A percentile compares a stretch with the other conserved stretches of the same genome.
These are phyloP conservation scores for Dendrothele bispora DNA, from an alignment of 768 basidiomycete species.

Conservation along the genomic window DNA sequence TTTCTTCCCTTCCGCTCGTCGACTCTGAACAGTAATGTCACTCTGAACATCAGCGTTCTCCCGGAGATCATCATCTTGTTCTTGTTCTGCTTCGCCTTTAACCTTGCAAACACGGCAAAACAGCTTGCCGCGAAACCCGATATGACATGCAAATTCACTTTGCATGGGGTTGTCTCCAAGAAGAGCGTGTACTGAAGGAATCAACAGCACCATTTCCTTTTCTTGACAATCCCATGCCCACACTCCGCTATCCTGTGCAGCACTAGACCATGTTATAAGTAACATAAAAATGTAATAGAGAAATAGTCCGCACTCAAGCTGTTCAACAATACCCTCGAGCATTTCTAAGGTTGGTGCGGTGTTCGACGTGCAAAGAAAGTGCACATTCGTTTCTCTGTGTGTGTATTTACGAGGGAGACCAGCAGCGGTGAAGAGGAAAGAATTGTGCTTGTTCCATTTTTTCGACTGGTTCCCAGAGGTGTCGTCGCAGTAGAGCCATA, in stretches of 20 bases:
- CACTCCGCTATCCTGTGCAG: slow-evolving; percentile 4
- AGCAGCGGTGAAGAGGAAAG: slow-evolving; percentile 19
- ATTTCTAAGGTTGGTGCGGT: slow-evolving; percentile 30
- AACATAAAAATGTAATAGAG: no score
- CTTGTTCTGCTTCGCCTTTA: not conserved
- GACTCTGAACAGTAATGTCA: no score
- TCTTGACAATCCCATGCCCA: slow-evolving; percentile 12
- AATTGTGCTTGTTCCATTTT: slow-evolving; percentile 23
- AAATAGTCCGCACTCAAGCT: slow-evolving; percentile 19
- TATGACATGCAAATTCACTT: slow-evolving; percentile 9
- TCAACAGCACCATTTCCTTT: slow-evolving; percentile 13
- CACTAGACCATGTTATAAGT: no score
- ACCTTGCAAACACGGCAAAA: slow-evolving; percentile 18
- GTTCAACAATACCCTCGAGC: slow-evolving; percentile 22
- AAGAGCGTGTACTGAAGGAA: slow-evolving; percentile 13
- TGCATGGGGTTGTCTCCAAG: slow-evolving; percentile 6
- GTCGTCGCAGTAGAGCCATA: slow-evolving; percentile 30
- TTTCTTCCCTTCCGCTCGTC: not conserved
- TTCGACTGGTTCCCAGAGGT: slow-evolving; percentile 30
- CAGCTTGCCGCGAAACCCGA: not conserved
- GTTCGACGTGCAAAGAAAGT: slow-evolving; percentile 22
- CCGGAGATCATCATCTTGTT: not conserved
- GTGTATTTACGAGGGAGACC: slow-evolving; percentile 10
- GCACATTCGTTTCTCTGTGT: slow-evolving; percentile 10
- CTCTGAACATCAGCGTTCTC: no score